Percentiles rank a stretch among this genome's conserved stretches.
phyloP scores from a whole-genome alignment of 352 stramenopile genomes.

The Phytophthora melonis region DNA sequence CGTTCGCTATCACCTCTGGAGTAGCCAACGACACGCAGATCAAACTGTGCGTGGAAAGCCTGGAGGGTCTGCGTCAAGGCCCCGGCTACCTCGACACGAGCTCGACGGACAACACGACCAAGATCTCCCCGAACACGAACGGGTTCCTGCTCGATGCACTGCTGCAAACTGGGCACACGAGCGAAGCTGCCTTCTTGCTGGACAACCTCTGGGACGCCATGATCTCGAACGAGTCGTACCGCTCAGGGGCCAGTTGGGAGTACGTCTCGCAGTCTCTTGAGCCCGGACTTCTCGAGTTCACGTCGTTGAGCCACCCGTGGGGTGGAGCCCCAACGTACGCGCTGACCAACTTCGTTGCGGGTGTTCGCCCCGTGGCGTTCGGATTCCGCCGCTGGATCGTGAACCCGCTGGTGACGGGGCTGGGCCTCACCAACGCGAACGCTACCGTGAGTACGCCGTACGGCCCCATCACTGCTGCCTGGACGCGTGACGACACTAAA shows the following conservation, averaged over 20 bases:
- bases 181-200: slow-evolving; percentile 32
- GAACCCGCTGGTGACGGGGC: slow-evolving; percentile 33
- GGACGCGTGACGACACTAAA: slow-evolving; percentile 6
- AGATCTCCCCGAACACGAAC: slow-evolving; percentile 47
- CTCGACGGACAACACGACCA: slow-evolving; percentile 22
- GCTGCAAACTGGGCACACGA: slow-evolving; percentile 26
- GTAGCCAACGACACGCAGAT: slow-evolving; percentile 39
- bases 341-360: slow-evolving; percentile 41
- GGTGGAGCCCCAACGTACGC: slow-evolving; percentile 36
- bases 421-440: slow-evolving; percentile 38
- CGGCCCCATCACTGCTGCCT: slow-evolving; percentile 12
- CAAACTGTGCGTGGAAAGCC: slow-evolving; percentile 28
- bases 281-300: slow-evolving; percentile 28
- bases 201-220: slow-evolving; percentile 42
- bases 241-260: slow-evolving; percentile 35
- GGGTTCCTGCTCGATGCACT: slow-evolving; percentile 41
- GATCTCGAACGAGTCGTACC: slow-evolving; percentile 37
- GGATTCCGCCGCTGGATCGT: slow-evolving; percentile 43
- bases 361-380: slow-evolving; percentile 38
- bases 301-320: slow-evolving; percentile 43
- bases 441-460: slow-evolving; percentile 37
- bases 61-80: slow-evolving; percentile 36
- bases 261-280: slow-evolving; percentile 37
- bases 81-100: slow-evolving; percentile 42
- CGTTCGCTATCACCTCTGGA: slow-evolving; percentile 40